phyloP scores from a whole-genome alignment of 306 rosid species.

The Neltuma alba region DNA sequence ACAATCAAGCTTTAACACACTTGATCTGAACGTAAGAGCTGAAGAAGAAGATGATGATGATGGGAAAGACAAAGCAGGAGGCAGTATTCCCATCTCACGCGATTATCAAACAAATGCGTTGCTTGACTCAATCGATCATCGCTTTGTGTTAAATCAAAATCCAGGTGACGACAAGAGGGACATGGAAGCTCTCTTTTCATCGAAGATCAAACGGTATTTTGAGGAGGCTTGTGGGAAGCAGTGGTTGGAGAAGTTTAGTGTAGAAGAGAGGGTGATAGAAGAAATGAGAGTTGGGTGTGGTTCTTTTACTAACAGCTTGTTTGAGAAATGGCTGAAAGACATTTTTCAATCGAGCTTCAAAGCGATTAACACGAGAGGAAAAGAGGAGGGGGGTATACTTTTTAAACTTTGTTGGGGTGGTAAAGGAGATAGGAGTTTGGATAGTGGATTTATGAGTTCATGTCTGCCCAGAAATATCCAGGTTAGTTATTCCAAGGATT shows the following conservation, averaged over 20 bases:
- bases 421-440: conserved; percentile 63
- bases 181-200: conserved; percentile 49
- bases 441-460: conserved; percentile 76
- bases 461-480: conserved; percentile 76
- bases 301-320: conserved; percentile 73
- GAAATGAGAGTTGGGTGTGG: conserved; percentile 64
- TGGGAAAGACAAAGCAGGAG: conserved; percentile 44
- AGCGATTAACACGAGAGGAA: conserved; percentile 62
- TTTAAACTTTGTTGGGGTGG: conserved; percentile 88
- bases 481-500: conserved; percentile 65
- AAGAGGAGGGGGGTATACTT: conserved; percentile 64
- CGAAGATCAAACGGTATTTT: conserved; percentile 58
- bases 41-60: conserved; percentile 57
- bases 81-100: conserved; percentile 47
- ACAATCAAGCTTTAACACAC: conserved; percentile 73
- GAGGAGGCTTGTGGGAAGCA: conserved; percentile 54
- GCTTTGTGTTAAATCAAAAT: conserved; percentile 55
- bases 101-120: conserved; percentile 40
- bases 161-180: conserved; percentile 49
- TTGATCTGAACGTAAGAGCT: conserved; percentile 85
- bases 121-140: conserved; percentile 55
- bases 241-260: conserved; percentile 54
- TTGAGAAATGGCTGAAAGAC: conserved; percentile 89
- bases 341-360: conserved; percentile 74
- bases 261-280: conserved; percentile 78